Evolutionary conservation across 2,329 filamentous ascomycete species (phyloP).

Genomic region (Claviceps digitariae): DNA sequence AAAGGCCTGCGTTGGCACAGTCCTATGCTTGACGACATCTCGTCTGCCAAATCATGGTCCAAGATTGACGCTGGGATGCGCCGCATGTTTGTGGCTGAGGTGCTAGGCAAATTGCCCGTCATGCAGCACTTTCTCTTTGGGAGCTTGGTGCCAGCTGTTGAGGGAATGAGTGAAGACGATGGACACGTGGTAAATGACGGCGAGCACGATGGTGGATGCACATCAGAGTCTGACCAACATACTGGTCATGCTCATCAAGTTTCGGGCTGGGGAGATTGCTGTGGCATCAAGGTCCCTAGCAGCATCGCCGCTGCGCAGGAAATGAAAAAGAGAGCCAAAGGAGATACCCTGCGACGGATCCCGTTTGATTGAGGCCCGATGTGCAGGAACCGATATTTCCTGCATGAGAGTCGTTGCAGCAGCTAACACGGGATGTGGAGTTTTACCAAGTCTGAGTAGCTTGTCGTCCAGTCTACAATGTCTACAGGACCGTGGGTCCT

Average conservation of each 20-base stretch:
- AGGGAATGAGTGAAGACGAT: constrained; percentile 65
- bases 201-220: constrained; percentile 33
- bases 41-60: constrained; percentile 71
- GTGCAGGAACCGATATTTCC: no score
- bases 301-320: constrained; percentile 84
- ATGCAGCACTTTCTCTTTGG: constrained; percentile 99
- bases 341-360: constrained; percentile 52
- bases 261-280: constrained; percentile 85
- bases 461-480: no score
- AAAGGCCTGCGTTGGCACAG: constrained; percentile 91
- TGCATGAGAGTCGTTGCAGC: neutral
- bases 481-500: no score
- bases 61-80: constrained; percentile 95
- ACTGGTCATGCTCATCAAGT: constrained; percentile 50
- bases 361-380: constrained; percentile 69
- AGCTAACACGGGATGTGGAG: neutral
- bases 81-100: constrained; percentile 91
- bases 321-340: constrained; percentile 59
- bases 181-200: constrained; percentile 31
- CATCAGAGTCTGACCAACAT: constrained; percentile 35
- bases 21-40: constrained; percentile 97
- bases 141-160: constrained; percentile 62
- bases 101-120: constrained; percentile 83
- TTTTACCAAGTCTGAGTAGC: neutral
- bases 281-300: constrained; percentile 93